These are phyloP conservation scores for Cokeromyces recurvatus DNA, from an alignment of 371 early-diverging fungal genomes.

Conservation along the genomic window DNA sequence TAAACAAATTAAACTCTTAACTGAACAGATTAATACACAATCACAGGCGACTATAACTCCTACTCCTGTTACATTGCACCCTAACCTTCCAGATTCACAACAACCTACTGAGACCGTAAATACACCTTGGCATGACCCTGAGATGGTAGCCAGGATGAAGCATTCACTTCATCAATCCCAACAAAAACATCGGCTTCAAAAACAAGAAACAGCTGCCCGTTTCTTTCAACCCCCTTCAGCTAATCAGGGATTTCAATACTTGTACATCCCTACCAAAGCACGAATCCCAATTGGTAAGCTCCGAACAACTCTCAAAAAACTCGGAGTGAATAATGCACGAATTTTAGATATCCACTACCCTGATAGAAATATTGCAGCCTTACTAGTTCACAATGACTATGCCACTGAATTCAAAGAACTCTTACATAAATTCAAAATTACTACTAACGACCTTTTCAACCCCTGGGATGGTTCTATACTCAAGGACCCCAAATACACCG, in stretches of 20 bases:
- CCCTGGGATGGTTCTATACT: background rate
- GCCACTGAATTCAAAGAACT: background rate
- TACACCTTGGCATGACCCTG: background rate
- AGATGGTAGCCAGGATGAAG: background rate
- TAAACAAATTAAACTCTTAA: too few relatives aligned
- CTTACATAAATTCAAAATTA: background rate
- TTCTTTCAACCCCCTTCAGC: background rate
- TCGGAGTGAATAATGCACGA: background rate
- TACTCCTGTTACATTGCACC: too few relatives aligned
- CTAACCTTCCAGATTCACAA: background rate
- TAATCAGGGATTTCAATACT: background rate
- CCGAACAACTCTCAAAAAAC: background rate
- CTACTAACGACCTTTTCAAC: background rate
- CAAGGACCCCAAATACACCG: background rate
- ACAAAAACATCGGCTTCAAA: background rate
- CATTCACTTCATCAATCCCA: background rate
- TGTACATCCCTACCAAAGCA: background rate
- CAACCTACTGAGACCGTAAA: too few relatives aligned
- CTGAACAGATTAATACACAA: too few relatives aligned
- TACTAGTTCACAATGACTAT: constrained; percentile 3
- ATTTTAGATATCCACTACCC: constrained; percentile 2
- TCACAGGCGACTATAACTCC: too few relatives aligned
- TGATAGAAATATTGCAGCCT: background rate
- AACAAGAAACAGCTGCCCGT: background rate
- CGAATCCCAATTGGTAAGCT: background rate